Conservation (phyloP, 73 alveolate species). For the Breviolum minutum region DNA sequence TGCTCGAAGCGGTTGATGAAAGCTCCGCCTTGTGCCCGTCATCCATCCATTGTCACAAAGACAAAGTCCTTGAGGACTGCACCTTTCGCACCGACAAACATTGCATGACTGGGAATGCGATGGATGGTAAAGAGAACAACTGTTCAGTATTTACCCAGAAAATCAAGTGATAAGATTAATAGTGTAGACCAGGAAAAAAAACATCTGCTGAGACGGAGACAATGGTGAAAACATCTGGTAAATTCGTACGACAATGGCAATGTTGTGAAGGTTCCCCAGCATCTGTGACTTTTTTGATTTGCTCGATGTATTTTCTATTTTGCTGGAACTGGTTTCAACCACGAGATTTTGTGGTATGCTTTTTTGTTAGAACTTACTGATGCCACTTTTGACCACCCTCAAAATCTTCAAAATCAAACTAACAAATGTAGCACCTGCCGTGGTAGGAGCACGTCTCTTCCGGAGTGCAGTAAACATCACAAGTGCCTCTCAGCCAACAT, state of each 20-base stretch:
- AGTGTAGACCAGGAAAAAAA: too few species aligned
- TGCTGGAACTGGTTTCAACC: too few species aligned
- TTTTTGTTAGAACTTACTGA: neutral
- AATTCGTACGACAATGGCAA: too few species aligned
- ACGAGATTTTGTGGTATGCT: neutral
- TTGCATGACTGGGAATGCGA: too few species aligned
- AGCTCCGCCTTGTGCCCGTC: constrained; percentile 36
- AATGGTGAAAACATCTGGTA: too few species aligned
- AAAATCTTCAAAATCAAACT: neutral
- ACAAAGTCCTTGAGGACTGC: constrained; percentile 58
- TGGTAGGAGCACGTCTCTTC: constrained; percentile 78
- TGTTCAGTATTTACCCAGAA: neutral
- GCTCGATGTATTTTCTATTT: too few species aligned
- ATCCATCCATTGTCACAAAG: constrained; percentile 84
- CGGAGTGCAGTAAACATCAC: constrained; percentile 81
- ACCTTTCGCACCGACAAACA: neutral
- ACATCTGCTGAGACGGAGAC: too few species aligned
- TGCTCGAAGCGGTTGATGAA: neutral
- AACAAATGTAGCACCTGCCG: neutral
- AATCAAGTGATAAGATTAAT: too few species aligned
- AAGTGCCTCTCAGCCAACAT: constrained; percentile 8
- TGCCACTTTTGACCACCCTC: neutral
- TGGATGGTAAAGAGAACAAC: neutral
- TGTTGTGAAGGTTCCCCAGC: too few species aligned
- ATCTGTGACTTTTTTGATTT: too few species aligned